phyloP scores from a whole-genome alignment of 2,329 filamentous ascomycete genomes.

The Pestalotiopsis sp. region DNA sequence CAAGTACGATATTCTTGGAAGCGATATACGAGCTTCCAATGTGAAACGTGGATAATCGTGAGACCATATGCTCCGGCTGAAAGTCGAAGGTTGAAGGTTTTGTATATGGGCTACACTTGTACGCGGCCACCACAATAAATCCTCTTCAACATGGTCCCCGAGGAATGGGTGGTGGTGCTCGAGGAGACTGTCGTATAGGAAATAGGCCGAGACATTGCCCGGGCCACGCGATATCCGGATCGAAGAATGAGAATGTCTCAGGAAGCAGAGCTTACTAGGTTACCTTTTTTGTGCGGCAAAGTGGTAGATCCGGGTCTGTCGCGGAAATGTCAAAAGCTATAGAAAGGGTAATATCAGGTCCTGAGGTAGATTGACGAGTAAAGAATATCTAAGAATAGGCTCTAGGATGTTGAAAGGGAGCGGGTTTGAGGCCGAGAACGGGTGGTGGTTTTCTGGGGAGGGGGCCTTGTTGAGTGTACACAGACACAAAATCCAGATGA shows the following conservation, averaged over 20 bases:
- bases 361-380: background rate
- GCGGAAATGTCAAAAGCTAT: background rate
- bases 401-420: background rate
- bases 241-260: background rate
- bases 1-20: background rate
- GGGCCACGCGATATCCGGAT: background rate
- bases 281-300: background rate
- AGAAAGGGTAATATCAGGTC: background rate
- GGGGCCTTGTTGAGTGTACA: background rate
- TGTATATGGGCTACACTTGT: background rate
- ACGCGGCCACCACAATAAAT: background rate
- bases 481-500: background rate
- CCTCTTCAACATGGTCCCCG: background rate
- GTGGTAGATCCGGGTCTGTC: background rate
- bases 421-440: background rate
- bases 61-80: background rate
- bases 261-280: background rate
- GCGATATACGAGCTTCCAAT: background rate
- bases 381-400: background rate
- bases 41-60: background rate
- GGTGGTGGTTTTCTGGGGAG: background rate
- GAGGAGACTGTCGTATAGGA: constrained; percentile 5
- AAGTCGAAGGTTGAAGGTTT: background rate
- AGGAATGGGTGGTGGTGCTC: constrained; percentile 1
- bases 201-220: background rate